Evolutionary conservation across 2,329 filamentous ascomycete genomes (phyloP).

Genomic region (Nemania serpens): DNA sequence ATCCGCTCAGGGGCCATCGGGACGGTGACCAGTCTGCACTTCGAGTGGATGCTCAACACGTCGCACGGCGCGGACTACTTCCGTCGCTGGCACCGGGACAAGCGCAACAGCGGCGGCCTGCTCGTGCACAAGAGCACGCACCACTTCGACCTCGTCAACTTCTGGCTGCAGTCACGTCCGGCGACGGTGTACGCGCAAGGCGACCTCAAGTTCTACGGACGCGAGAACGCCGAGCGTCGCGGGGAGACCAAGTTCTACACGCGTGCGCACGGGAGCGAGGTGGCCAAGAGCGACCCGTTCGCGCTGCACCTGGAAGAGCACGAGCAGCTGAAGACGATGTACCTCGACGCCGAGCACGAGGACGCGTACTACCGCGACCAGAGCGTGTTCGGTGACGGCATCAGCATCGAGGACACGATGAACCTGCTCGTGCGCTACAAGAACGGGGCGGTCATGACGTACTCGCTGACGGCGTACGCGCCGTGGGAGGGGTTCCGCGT

Average conservation of each 20-base stretch:
- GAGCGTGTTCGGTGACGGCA: conserved; percentile 65
- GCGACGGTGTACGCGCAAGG: conserved; percentile 62
- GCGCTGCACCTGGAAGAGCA: conserved; percentile 60
- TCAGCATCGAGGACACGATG: conserved; percentile 69
- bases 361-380: conserved; percentile 66
- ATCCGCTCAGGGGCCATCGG: conserved; percentile 60
- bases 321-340: conserved; percentile 60
- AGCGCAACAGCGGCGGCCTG: conserved; percentile 62
- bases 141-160: conserved; percentile 67
- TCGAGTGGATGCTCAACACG: conserved; percentile 68
- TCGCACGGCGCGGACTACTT: conserved; percentile 67
- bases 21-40: conserved; percentile 60
- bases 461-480: conserved; percentile 63
- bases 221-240: conserved; percentile 62
- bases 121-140: conserved; percentile 67
- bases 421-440: conserved; percentile 61
- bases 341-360: conserved; percentile 66
- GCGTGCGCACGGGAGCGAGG: conserved; percentile 51
- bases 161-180: conserved; percentile 62
- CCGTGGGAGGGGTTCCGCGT: conserved; percentile 66
- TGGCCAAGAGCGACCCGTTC: conserved; percentile 60
- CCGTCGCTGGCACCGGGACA: conserved; percentile 66
- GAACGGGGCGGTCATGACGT: conserved; percentile 62
- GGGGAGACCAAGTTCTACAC: conserved; percentile 57
- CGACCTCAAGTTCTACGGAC: conserved; percentile 63